phyloP scores from a whole-genome alignment of 495 filamentous ascomycete species.

The Aspergillus haitiensis region DNA sequence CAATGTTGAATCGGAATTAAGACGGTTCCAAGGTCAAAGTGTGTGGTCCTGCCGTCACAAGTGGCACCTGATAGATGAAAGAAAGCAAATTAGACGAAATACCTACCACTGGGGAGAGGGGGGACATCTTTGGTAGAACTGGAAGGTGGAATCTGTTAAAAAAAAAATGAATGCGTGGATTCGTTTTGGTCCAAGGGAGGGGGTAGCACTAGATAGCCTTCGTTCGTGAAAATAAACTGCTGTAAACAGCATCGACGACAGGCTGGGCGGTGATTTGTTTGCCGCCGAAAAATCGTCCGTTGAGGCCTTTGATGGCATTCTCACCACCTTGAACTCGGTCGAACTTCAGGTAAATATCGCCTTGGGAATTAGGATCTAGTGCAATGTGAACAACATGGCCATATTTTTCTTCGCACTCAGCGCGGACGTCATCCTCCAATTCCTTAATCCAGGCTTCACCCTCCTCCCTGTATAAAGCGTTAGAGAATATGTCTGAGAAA shows the following conservation, averaged over 20 bases:
- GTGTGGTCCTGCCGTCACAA: slow-evolving; percentile 26
- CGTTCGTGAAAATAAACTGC: slow-evolving; percentile 88
- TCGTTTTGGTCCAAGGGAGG: slow-evolving; percentile 12
- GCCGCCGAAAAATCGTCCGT: slow-evolving; percentile 92
- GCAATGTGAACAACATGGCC: slow-evolving; percentile 97
- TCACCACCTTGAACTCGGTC: slow-evolving; percentile 91
- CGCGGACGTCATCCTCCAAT: slow-evolving; percentile 88
- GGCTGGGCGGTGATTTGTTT: slow-evolving; percentile 87
- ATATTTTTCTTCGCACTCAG: slow-evolving; percentile 94
- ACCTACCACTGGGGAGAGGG: slow-evolving; percentile 27
- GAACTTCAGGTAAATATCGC: slow-evolving; percentile 98
- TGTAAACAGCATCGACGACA: slow-evolving; percentile 97
- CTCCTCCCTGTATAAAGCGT: slow-evolving; percentile 66
- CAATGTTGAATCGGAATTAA: slow-evolving; percentile 19
- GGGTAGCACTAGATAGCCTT: slow-evolving; percentile 57
- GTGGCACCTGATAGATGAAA: slow-evolving; percentile 27
- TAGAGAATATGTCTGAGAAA: slow-evolving; percentile 31
- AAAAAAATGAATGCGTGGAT: slow-evolving; percentile 5
- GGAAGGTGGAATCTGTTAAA: slow-evolving; percentile 2
- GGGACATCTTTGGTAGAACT: slow-evolving; percentile 23
- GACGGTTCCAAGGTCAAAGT: slow-evolving; percentile 15
- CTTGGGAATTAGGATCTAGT: slow-evolving; percentile 87
- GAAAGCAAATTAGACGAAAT: slow-evolving; percentile 29
- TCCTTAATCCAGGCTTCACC: slow-evolving; percentile 90
- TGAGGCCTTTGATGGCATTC: slow-evolving; percentile 96